Percentiles rank a stretch among this genome's conserved stretches.
Conservation (phyloP, 345 rosid genomes). For the Eucalyptus rudis region DNA sequence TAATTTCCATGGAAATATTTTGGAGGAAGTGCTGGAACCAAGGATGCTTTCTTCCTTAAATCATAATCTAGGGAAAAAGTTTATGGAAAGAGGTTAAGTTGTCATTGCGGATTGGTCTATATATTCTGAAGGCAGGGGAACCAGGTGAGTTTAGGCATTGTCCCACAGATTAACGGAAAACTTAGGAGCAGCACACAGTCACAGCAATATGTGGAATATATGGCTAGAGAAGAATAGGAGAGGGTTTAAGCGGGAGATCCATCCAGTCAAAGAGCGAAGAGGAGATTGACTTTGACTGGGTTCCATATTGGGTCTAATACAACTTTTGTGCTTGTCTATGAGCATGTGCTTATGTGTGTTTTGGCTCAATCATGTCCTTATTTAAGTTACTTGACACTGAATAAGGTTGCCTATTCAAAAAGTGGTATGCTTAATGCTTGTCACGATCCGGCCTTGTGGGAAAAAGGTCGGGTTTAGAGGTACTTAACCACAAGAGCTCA, state of each 20-base stretch:
- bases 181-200: neutral
- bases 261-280: neutral
- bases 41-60: neutral
- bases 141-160: neutral
- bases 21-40: neutral
- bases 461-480: too few species aligned
- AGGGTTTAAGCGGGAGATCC: neutral
- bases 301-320: neutral
- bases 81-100: neutral
- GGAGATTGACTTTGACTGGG: neutral
- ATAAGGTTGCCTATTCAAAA: neutral
- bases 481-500: too few species aligned
- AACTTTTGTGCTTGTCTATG: neutral
- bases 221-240: neutral
- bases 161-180: neutral
- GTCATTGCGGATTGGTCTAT: neutral
- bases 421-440: conserved; percentile 8
- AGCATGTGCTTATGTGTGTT: neutral
- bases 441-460: too few species aligned
- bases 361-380: neutral
- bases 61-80: neutral
- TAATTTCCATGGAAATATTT: neutral
- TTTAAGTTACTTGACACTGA: neutral
- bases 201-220: neutral
- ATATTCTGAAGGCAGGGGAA: neutral